These are phyloP conservation scores for Oenanthe sinensis DNA, from an alignment of 129 eudicot species.

Conservation along the genomic window DNA sequence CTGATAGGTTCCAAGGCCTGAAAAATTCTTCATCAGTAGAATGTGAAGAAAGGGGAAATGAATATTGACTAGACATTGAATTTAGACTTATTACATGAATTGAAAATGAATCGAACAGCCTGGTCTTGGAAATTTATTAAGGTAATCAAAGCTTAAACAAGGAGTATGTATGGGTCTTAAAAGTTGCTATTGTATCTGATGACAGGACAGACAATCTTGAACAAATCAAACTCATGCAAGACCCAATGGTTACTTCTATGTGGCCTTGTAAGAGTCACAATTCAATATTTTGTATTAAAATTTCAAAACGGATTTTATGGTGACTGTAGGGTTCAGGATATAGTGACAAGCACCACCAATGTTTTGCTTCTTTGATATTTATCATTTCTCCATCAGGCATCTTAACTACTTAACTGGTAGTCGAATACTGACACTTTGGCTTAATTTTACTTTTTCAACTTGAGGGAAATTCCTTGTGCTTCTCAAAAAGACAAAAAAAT, in stretches of 20 bases:
- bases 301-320: background rate
- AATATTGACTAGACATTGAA: background rate
- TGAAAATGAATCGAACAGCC: background rate
- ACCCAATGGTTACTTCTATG: background rate
- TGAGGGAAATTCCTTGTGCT: background rate
- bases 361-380: background rate
- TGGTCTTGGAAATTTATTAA: background rate
- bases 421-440: background rate
- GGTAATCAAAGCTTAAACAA: background rate
- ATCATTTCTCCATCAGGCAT: background rate
- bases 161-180: background rate
- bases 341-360: background rate
- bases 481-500: background rate
- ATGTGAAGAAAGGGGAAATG: constrained; percentile 10
- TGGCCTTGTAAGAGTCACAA: background rate
- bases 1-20: constrained; percentile 40
- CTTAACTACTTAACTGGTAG: background rate
- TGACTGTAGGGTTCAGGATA: background rate
- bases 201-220: background rate
- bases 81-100: background rate
- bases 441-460: background rate
- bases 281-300: background rate
- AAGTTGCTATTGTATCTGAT: background rate
- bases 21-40: constrained; percentile 31
- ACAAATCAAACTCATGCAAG: background rate